Percentiles rank a stretch among this genome's conserved stretches.
Evolutionary conservation across 495 filamentous ascomycete species (phyloP).

Genomic region (Neurospora sp.): DNA sequence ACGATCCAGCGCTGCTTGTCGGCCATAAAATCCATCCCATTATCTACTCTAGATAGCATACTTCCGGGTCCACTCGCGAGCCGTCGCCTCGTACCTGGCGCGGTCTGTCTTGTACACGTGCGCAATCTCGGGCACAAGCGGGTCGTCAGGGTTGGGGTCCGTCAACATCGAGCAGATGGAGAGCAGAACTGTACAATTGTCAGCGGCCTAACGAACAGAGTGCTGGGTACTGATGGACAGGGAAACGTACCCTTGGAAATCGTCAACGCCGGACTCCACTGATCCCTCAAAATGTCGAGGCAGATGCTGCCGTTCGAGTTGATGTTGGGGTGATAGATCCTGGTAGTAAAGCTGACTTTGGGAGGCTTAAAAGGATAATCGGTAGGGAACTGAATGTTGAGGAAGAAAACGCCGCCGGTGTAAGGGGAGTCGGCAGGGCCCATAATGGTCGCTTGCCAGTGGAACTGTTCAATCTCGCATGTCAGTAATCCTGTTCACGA

Average conservation of each 20-base stretch:
- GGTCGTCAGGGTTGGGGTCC: slow-evolving; percentile 97
- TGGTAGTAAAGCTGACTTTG: slow-evolving; percentile 99
- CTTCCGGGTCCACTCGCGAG: slow-evolving; percentile 97
- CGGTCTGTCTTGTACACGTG: slow-evolving; percentile 99
- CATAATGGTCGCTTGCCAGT: slow-evolving; percentile 99
- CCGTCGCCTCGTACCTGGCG: slow-evolving; percentile 87
- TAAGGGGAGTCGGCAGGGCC: slow-evolving; percentile 97
- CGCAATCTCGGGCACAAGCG: slow-evolving; percentile 94
- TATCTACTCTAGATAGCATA: slow-evolving; percentile 64
- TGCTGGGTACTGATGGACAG: neutral
- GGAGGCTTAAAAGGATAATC: slow-evolving; percentile 99
- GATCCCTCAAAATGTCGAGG: slow-evolving; percentile 92
- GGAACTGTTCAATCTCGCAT: slow-evolving; percentile 54
- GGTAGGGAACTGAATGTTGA: slow-evolving; percentile 96
- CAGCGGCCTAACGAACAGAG: neutral
- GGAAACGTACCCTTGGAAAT: slow-evolving; percentile 81
- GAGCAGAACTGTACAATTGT: slow-evolving; percentile 58
- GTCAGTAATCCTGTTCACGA: slow-evolving; percentile 20
- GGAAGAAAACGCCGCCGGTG: slow-evolving; percentile 95
- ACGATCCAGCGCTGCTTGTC: slow-evolving; percentile 4
- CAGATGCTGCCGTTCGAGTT: slow-evolving; percentile 99
- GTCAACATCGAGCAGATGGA: slow-evolving; percentile 99
- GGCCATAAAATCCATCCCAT: slow-evolving; percentile 1
- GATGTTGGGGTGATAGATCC: slow-evolving; percentile 99
- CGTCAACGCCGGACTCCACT: slow-evolving; percentile 97